Evolutionary conservation across 2,329 filamentous ascomycete genomes (phyloP).

Genomic region (Epichloe scottii): DNA sequence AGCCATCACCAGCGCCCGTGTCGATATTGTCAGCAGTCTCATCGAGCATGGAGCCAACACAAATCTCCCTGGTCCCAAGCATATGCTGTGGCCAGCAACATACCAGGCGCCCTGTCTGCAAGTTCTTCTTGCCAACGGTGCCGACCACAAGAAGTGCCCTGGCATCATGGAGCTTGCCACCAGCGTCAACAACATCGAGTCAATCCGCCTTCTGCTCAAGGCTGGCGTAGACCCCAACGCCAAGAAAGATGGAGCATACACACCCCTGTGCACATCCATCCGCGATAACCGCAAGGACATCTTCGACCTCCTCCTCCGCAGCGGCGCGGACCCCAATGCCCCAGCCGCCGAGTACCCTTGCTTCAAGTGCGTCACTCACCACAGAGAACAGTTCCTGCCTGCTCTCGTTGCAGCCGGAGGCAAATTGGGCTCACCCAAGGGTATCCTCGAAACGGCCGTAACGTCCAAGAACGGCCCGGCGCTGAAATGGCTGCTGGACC

Average conservation of each 20-base stretch:
- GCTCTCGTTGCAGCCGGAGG: slow-evolving; percentile 47
- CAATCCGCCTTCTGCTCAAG: slow-evolving; percentile 42
- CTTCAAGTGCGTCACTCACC: slow-evolving; percentile 58
- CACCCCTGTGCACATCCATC: slow-evolving; percentile 55
- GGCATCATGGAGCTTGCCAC: slow-evolving; percentile 53
- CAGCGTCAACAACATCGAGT: slow-evolving; percentile 51
- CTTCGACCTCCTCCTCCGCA: slow-evolving; percentile 42
- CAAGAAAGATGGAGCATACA: slow-evolving; percentile 55
- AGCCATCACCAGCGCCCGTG: slow-evolving; percentile 42
- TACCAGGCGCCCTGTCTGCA: slow-evolving; percentile 46
- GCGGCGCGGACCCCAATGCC: slow-evolving; percentile 50
- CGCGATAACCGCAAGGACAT: slow-evolving; percentile 53
- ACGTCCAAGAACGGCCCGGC: slow-evolving; percentile 48
- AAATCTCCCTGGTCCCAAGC: slow-evolving; percentile 56
- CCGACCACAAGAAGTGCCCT: slow-evolving; percentile 45
- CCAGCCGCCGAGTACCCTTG: slow-evolving; percentile 51
- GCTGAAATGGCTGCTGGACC: slow-evolving; percentile 46
- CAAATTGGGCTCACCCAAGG: slow-evolving; percentile 46
- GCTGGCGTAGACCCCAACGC: slow-evolving; percentile 47
- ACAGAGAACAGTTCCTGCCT: slow-evolving; percentile 47
- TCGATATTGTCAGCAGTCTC: slow-evolving; percentile 40
- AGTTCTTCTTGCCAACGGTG: slow-evolving; percentile 45
- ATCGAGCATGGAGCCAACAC: slow-evolving; percentile 49
- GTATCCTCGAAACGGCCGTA: slow-evolving; percentile 54
- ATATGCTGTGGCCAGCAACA: slow-evolving; percentile 54